Percentiles rank a stretch among this genome's conserved stretches.
Evolutionary conservation across 768 basidiomycete genomes (phyloP).

Genomic region (Boletus rubescentipes): DNA sequence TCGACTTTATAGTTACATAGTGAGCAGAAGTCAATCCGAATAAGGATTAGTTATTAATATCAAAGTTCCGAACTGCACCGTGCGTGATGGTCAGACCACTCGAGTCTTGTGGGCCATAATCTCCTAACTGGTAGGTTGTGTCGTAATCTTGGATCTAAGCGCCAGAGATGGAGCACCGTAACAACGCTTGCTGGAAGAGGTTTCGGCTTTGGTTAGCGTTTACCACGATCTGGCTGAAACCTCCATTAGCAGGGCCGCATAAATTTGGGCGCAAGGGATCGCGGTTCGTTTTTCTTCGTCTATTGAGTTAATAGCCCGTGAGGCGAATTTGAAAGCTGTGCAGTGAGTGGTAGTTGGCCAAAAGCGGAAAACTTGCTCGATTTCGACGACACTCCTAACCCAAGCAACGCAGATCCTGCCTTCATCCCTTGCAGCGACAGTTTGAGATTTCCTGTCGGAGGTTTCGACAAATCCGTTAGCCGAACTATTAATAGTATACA

Average conservation of each 20-base stretch:
- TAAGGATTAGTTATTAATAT: no score
- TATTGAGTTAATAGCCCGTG: neutral
- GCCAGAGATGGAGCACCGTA: no score
- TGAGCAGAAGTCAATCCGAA: no score
- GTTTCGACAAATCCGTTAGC: conserved; percentile 88
- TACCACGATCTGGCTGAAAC: conserved; percentile 98
- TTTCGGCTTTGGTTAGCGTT: conserved; percentile 89
- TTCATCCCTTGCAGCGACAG: conserved; percentile 73
- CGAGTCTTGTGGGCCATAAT: no score
- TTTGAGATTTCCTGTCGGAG: conserved; percentile 69
- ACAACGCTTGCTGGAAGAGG: conserved; percentile 64
- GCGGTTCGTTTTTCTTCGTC: conserved; percentile 46
- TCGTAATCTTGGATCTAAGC: no score
- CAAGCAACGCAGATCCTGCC: conserved; percentile 69
- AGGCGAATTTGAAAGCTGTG: conserved; percentile 62
- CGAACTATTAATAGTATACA: no score
- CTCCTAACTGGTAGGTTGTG: no score
- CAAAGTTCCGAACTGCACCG: no score
- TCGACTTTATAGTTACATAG: conserved; percentile 3
- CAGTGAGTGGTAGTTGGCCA: conserved; percentile 87
- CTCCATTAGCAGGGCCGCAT: conserved; percentile 92
- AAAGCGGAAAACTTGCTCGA: conserved; percentile 93
- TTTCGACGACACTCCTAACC: conserved; percentile 72
- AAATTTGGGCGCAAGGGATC: conserved; percentile 58
- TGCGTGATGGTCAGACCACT: no score